These are phyloP conservation scores for Xylaria bambusicola DNA, from an alignment of 495 filamentous ascomycete species.

Conservation along the genomic window DNA sequence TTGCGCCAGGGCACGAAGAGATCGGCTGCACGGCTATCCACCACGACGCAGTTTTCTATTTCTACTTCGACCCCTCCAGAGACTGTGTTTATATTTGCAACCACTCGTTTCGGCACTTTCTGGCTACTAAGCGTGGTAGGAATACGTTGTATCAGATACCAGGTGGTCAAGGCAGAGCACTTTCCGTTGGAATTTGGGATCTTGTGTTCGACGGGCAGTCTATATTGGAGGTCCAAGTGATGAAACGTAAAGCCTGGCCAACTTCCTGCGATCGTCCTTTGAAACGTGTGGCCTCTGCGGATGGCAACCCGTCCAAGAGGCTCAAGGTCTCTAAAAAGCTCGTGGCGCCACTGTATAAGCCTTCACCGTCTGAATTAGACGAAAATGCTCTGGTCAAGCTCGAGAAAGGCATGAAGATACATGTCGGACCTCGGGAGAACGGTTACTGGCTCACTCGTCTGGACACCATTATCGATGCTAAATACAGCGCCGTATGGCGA, in stretches of 20 bases:
- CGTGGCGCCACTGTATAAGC: neutral
- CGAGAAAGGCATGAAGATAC: neutral
- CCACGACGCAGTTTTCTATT: neutral
- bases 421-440: neutral
- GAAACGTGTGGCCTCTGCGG: neutral
- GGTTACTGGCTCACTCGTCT: conserved; percentile 2
- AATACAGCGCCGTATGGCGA: neutral
- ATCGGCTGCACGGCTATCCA: neutral
- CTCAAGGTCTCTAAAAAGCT: neutral
- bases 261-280: neutral
- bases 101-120: no score
- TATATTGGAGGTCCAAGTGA: neutral
- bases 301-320: neutral
- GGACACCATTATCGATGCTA: neutral
- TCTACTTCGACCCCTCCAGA: neutral
- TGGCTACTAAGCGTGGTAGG: no score
- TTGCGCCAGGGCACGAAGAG: neutral
- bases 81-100: neutral
- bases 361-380: neutral
- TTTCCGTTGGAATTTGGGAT: neutral
- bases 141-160: neutral
- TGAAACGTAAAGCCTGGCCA: neutral
- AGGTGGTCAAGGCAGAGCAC: neutral
- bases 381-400: neutral
- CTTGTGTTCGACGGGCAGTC: neutral